Percentiles rank a stretch among this genome's conserved stretches.
Evolutionary conservation across 805 yeast species (phyloP).

Genomic region (Candida chilensis): DNA sequence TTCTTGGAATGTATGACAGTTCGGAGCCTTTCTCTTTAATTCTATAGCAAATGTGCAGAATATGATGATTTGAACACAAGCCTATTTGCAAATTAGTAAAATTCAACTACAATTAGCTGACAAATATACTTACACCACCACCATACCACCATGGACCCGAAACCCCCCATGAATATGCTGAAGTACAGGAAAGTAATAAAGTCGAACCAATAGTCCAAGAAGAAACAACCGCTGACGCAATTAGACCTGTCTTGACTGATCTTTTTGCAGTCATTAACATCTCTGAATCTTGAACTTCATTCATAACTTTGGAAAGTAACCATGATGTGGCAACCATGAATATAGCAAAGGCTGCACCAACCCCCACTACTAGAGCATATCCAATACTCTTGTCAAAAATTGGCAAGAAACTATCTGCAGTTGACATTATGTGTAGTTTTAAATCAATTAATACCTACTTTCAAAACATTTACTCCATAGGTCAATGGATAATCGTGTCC

Average conservation of each 20-base stretch:
- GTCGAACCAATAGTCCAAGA: slow-evolving; percentile 22
- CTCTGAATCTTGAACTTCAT: slow-evolving; percentile 31
- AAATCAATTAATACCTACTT: too few relatives aligned
- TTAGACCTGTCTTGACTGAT: slow-evolving; percentile 30
- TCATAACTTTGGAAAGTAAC: slow-evolving; percentile 20
- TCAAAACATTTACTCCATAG: too few relatives aligned
- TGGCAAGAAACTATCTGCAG: too few relatives aligned
- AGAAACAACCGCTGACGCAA: slow-evolving; percentile 32
- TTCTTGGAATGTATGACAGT: slow-evolving; percentile 24
- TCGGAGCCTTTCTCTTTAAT: slow-evolving; percentile 21
- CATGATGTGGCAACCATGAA: slow-evolving; percentile 28
- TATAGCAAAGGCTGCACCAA: slow-evolving; percentile 35
- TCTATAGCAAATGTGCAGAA: slow-evolving; percentile 19
- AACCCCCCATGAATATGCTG: slow-evolving; percentile 20
- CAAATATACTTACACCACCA: too few relatives aligned
- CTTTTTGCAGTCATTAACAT: slow-evolving; percentile 36
- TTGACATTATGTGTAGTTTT: too few relatives aligned
- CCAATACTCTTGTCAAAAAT: too few relatives aligned
- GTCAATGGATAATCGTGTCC: too few relatives aligned
- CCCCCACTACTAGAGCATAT: slow-evolving; percentile 26
- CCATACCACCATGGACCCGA: slow-evolving; percentile 24
- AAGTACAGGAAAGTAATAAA: slow-evolving; percentile 8
- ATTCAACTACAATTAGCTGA: too few relatives aligned
- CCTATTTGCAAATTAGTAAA: too few relatives aligned
- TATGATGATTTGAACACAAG: slow-evolving; percentile 20